Percentiles rank a stretch among this genome's conserved stretches.
Evolutionary conservation across 2,329 filamentous ascomycete species (phyloP).

Genomic region (Penicillium aurantiogriseum): DNA sequence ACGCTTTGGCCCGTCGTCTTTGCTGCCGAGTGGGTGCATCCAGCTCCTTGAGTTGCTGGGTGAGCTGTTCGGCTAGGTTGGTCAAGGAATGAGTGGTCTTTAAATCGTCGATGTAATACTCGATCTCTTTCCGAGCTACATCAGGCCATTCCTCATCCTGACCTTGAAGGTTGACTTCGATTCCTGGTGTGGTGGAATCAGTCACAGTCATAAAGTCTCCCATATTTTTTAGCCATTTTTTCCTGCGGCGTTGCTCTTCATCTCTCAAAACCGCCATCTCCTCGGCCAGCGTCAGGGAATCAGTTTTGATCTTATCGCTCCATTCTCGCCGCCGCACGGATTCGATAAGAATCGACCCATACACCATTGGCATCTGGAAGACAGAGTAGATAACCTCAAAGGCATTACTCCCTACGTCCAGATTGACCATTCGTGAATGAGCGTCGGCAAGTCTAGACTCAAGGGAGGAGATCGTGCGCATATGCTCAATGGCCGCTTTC

Average conservation of each 20-base stretch:
- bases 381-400: conserved; percentile 80
- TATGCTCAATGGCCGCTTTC: conserved; percentile 65
- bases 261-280: conserved; percentile 91
- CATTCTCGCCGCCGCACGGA: conserved; percentile 84
- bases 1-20: conserved; percentile 81
- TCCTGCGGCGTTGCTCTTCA: conserved; percentile 83
- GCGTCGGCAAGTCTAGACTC: conserved; percentile 72
- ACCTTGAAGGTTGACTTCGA: conserved; percentile 82
- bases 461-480: conserved; percentile 78
- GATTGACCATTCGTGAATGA: conserved; percentile 67
- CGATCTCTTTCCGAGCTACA: conserved; percentile 72
- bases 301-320: conserved; percentile 83
- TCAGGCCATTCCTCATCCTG: conserved; percentile 79
- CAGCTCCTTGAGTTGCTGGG: conserved; percentile 74
- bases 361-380: conserved; percentile 80
- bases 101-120: conserved; percentile 68
- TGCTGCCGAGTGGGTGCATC: conserved; percentile 82
- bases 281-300: conserved; percentile 83
- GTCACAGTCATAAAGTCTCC: conserved; percentile 67
- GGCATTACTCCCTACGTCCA: conserved; percentile 74
- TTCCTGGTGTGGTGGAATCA: conserved; percentile 68
- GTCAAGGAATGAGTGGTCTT: conserved; percentile 65
- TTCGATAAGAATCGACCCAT: conserved; percentile 84
- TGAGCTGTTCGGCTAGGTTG: conserved; percentile 67
- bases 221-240: conserved; percentile 85